Base-by-base conservation (phyloP, 441 rosid species). In the Euphorbia schlechtendalii region DNA sequence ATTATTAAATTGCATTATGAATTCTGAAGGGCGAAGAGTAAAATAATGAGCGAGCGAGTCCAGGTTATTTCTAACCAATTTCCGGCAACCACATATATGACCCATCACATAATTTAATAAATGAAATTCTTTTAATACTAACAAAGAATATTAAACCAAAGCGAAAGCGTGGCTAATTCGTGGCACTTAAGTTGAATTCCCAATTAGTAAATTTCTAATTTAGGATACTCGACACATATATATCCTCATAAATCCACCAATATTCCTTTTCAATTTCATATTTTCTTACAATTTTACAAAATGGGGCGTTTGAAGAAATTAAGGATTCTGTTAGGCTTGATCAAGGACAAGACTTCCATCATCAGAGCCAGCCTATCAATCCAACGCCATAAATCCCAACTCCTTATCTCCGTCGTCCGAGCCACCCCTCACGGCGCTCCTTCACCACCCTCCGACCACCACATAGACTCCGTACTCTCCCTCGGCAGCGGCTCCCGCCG, bases 281-380 rank as follows among this genome's bases (percentile, higher is more conserved):
- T n/a, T n/a, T n/a, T n/a, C n/a, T n/a, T n/a, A n/a, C n/a, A n/a
- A n/a, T n/a, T n/a, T n/a, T n/a, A 32, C 36, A 32, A 40, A 14
- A 83, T 81, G 85, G 79, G 69, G 30, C 76, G 48, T 30, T 69
- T 55, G 21, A 74, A 68, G 71, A 77, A 64, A 12, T 69, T 74
- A 1, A 71, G 75, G 48, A 28, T 66, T 48, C 25, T 79, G 49
- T 20, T 74, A 0, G 82, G 78, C 60, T 20, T 78, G 14, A 51
- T 82, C 48, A 84, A 82, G 63, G 87, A 84, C 79, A 71, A 64
- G 32, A 68, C 76, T 15, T 73, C 87, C 1, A 61, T 79, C 0
- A 64, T 78, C 74, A 86, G 70, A 64, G 55, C 88, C 4, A 70
- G 71, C 14, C 68, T 83, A 18, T 74, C 77, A 9, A 55, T 72